Conservation (phyloP, 495 filamentous ascomycete species). For the Peziza echinospora region DNA sequence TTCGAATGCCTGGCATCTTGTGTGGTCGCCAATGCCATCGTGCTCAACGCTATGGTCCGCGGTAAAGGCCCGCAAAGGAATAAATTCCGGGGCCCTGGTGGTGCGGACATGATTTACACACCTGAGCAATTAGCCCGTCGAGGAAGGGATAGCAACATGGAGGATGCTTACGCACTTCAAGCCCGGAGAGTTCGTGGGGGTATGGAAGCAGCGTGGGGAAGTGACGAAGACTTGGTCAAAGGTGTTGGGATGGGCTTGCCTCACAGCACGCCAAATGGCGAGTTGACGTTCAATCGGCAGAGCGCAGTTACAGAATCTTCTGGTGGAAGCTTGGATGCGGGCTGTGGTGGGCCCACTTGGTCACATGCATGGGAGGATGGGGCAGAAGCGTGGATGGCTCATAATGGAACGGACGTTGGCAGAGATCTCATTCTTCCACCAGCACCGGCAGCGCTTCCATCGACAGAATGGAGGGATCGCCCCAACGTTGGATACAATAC, state of each 20-base stretch:
- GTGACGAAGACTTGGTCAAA: conserved; percentile 56
- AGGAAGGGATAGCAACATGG: conserved; percentile 23
- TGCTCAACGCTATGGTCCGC: conserved; percentile 62
- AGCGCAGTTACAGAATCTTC: background rate
- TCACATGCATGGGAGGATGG: background rate
- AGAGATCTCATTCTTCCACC: too few species aligned
- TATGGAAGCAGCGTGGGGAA: conserved; percentile 46
- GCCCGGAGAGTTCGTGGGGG: conserved; percentile 13
- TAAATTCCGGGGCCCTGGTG: conserved; percentile 44
- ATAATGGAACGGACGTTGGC: background rate
- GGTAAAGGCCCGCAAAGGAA: conserved; percentile 57
- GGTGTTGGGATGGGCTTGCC: conserved; percentile 46
- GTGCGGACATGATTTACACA: conserved; percentile 30
- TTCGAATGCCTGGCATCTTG: conserved; percentile 60
- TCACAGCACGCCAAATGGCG: too few species aligned
- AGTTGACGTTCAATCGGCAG: background rate
- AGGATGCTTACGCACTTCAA: background rate
- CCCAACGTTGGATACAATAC: too few species aligned
- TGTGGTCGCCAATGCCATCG: conserved; percentile 51
- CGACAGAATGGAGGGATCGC: too few species aligned
- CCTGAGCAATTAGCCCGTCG: conserved; percentile 24
- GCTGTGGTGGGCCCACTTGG: background rate
- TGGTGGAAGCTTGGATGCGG: background rate
- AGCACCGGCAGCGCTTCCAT: too few species aligned
- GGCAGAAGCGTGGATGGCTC: background rate